Base-by-base conservation (phyloP, 768 basidiomycete species). In the Arthromyces matolae region DNA sequence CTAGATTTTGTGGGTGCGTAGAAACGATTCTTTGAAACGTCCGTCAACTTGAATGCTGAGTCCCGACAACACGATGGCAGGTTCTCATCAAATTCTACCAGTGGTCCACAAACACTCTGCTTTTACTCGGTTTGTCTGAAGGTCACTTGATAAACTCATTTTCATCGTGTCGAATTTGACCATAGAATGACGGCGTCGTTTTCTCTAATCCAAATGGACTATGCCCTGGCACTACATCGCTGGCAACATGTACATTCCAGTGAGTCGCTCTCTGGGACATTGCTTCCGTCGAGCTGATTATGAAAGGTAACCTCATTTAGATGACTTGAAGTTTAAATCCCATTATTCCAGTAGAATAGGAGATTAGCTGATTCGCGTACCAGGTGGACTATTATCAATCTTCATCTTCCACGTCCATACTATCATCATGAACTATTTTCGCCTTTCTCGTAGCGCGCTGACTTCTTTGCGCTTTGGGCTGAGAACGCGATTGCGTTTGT, bases 391-490 rank as follows among this genome's bases (percentile, higher is more conserved):
- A n/a, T n/a, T n/a, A n/a, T n/a, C n/a, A n/a, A n/a, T 13, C 14
- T 9, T 47, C 33, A 14, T 40, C 63, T 13, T 71, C 69, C 1
- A 71, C 69, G 4, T 68, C 70, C 2, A 77, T 76, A 35, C 49
- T 63, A 46, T 59, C 62, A 32, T 60, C 51, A 14, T 47, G 56
- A 41, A 56, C 25, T 16, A 16, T 46, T 28, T 65, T 69, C 27
- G 62, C 62, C 44, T 67, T 67, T 14, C 60, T 66, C 23, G 56
- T 54, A n/a, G n/a, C n/a, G 23, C 68, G 69, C 50, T 73, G 64
- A 27, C 60, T 55, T 13, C 64, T 60, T 9, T 69, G 62, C 12
- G 56, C 49, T 32, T 45, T 52, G 9, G 51, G 46, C 24, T 52
- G 50, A 8, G 50, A 34, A 19, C 40, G 50, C 4, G 40, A 29